Conservation (phyloP, 2,329 filamentous ascomycete genomes). For the Dendrostoma leiphaemia region DNA sequence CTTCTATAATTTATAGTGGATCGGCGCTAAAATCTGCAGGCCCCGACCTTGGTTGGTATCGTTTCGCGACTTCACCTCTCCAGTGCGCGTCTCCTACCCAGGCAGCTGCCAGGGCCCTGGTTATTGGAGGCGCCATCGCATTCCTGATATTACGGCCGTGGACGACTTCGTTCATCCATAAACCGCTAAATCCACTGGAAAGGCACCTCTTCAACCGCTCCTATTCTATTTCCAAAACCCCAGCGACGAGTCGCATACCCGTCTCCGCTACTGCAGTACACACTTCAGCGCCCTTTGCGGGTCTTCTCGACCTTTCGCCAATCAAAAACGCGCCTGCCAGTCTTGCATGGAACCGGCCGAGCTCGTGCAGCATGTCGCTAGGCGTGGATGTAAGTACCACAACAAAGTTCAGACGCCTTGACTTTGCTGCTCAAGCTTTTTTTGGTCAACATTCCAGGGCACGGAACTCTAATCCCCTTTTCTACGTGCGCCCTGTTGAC, state of each 20-base stretch:
- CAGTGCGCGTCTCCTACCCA: not conserved
- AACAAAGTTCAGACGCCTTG: constrained; percentile 8
- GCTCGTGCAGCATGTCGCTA: constrained; percentile 15
- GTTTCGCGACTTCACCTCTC: constrained; percentile 1
- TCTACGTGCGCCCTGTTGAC: not conserved
- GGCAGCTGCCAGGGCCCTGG: not conserved
- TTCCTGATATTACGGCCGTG: not conserved
- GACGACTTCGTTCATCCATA: not conserved
- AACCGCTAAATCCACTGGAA: not conserved
- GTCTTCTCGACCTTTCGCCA: constrained; percentile 13
- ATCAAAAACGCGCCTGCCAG: constrained; percentile 13
- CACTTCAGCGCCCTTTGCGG: constrained; percentile 9
- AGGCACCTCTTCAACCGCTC: not conserved
- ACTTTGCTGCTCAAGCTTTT: not conserved
- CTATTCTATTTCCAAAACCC: constrained; percentile 9
- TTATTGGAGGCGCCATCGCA: not conserved
- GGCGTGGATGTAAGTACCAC: constrained; percentile 16
- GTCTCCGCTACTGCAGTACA: not conserved
- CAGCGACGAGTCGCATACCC: constrained; percentile 6
- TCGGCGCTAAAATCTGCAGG: not conserved
- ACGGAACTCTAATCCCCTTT: constrained; percentile 4
- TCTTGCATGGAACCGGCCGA: constrained; percentile 9
- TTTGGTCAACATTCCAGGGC: constrained; percentile 7
- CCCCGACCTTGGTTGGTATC: not conserved
- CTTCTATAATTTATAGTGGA: not conserved